Base-by-base conservation (phyloP, 345 rosid species). In the Gynandropsis gynandra region DNA sequence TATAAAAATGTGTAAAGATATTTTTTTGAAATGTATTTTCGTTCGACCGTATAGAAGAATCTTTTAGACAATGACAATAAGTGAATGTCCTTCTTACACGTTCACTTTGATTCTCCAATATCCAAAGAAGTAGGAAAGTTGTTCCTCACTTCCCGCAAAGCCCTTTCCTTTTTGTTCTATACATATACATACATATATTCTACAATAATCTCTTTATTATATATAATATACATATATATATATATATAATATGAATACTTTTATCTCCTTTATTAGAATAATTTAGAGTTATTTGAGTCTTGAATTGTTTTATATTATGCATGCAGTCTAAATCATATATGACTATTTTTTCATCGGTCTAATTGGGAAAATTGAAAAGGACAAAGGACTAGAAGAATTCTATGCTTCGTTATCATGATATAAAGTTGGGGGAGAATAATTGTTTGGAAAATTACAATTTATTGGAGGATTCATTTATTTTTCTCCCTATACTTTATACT, bases 1-100 rank as follows among this genome's bases (percentile, higher is more conserved):
- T 43, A 2, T 10, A 11, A 29, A 33, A 46, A 16, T 8, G 16
- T n/a, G n/a, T n/a, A n/a, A n/a, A n/a, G n/a, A n/a, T n/a, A n/a
- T n/a, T n/a, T n/a, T n/a, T n/a, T n/a, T n/a, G n/a, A n/a, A n/a
- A n/a, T n/a, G n/a, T n/a, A n/a, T n/a, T n/a, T n/a, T n/a, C 56
- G 57, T 56, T n/a, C 40, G 56, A 20, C 42, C n/a, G n/a, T n/a
- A n/a, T n/a, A n/a, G 12, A 47, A 37, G 64, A 58, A 59, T 46
- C 35, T 34, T 10, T 47, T 33, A 44, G 42, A 66, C 56, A 59
- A 40, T 44, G 70, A 59, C 61, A 59, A 41, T 16, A 47, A 53
- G 70, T 66, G 70, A 58, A 66, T 59, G 56, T 16, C 20, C 55
- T 65, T 58, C 55, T 52, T 58, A 16, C 70, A 65, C 70, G 70